Conservation (phyloP, 495 filamentous ascomycete genomes). For the Penicillium subrubescens region DNA sequence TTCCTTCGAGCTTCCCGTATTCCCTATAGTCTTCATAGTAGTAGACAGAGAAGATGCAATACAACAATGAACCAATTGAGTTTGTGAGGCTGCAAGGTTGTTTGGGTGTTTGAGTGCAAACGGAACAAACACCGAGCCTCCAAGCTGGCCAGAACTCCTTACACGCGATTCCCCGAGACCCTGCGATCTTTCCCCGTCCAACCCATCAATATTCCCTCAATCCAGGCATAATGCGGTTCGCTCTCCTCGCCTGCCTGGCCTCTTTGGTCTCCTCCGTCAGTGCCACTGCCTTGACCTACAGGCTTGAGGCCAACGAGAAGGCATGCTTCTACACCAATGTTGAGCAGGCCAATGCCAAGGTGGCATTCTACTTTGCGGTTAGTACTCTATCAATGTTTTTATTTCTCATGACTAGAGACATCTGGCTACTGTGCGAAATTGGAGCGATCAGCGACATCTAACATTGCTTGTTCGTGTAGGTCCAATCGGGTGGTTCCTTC, state of each 20-base stretch:
- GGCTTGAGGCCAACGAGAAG: conserved; percentile 85
- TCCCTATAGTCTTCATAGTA: conserved; percentile 13
- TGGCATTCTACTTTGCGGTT: conserved; percentile 99
- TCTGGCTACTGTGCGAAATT: neutral
- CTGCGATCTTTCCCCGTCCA: conserved; percentile 9
- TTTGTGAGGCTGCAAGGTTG: conserved; percentile 8
- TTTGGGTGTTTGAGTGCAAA: conserved; percentile 38
- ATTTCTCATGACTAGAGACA: neutral
- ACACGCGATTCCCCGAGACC: conserved; percentile 15
- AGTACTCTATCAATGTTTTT: conserved; percentile 31
- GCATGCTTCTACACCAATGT: conserved; percentile 90
- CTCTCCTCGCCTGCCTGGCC: conserved; percentile 59
- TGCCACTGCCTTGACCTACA: conserved; percentile 93
- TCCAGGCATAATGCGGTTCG: conserved; percentile 41
- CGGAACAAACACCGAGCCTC: conserved; percentile 38
- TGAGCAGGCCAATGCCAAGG: conserved; percentile 70
- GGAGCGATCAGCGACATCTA: neutral
- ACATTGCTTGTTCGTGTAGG: conserved; percentile 50
- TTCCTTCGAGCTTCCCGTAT: conserved; percentile 5
- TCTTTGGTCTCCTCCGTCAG: conserved; percentile 59
- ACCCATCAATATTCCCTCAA: conserved; percentile 4
- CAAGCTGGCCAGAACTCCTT: conserved; percentile 43
- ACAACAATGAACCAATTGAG: neutral
- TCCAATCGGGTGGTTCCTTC: conserved; percentile 94
- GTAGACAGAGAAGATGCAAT: conserved; percentile 17